Percentiles rank a stretch among this genome's conserved stretches.
These are phyloP conservation scores for Saccharum officinarum DNA, from an alignment of 176 grass and related monocot species.

Conservation along the genomic window DNA sequence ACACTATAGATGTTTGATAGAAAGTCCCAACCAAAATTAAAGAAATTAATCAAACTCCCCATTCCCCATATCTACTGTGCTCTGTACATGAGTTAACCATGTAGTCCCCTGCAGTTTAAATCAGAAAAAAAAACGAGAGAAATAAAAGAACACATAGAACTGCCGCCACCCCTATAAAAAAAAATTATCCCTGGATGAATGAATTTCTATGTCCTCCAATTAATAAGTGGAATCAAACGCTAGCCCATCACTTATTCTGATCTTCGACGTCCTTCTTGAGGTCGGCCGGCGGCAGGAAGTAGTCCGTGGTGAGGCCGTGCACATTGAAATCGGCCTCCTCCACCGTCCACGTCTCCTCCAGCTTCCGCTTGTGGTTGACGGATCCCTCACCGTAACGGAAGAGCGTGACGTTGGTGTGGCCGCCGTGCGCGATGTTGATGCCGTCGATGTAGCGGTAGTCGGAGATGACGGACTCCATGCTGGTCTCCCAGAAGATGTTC, in stretches of 20 bases:
- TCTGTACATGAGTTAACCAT: too few relatives aligned
- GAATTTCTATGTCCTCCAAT: background rate
- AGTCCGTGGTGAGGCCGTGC: constrained; percentile 57
- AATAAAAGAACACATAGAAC: constrained; percentile 8
- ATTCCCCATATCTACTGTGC: too few relatives aligned
- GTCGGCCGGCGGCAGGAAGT: constrained; percentile 79
- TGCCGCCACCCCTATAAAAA: constrained; percentile 2
- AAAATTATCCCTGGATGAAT: background rate
- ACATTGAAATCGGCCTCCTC: constrained; percentile 98
- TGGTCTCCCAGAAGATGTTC: constrained; percentile 97
- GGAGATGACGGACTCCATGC: constrained; percentile 85
- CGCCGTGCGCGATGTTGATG: constrained; percentile 92
- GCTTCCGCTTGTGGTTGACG: constrained; percentile 94
- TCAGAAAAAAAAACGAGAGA: too few relatives aligned
- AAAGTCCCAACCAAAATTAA: background rate
- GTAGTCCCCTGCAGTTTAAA: too few relatives aligned
- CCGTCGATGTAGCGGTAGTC: constrained; percentile 90
- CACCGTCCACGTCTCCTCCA: constrained; percentile 91
- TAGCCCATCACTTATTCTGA: constrained; percentile 1
- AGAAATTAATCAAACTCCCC: too few relatives aligned
- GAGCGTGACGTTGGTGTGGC: constrained; percentile 69
- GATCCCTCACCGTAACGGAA: constrained; percentile 93
- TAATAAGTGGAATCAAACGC: background rate
- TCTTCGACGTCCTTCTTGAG: constrained; percentile 57
- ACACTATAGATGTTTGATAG: background rate